Evolutionary conservation across 1,284 basidiomycete species (phyloP).

Genomic region (Puccinia novopanici): DNA sequence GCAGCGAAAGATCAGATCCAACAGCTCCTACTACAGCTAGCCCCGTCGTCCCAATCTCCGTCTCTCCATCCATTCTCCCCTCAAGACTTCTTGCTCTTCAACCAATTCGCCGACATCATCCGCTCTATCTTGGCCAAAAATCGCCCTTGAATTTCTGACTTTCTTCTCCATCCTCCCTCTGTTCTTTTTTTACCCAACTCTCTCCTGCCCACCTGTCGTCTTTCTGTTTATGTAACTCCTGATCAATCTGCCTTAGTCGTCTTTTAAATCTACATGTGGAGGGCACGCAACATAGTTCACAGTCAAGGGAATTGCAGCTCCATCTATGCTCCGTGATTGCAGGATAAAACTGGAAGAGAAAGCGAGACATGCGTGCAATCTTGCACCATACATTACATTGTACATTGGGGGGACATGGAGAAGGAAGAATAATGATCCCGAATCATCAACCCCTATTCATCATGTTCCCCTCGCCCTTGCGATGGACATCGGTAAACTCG

Average conservation of each 20-base stretch:
- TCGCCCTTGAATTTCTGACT: not conserved
- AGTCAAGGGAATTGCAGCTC: no score
- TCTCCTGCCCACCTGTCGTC: not conserved
- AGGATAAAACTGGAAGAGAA: not conserved
- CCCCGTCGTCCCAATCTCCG: not conserved
- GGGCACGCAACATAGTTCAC: no score
- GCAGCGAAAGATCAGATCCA: not conserved
- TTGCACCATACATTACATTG: not conserved
- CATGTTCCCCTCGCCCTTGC: conserved; percentile 51
- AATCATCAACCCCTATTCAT: conserved; percentile 42
- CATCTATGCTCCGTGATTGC: not conserved
- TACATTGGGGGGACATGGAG: not conserved
- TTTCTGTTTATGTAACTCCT: not conserved
- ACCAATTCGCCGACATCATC: not conserved
- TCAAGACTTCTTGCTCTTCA: conserved; percentile 1
- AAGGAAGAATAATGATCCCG: not conserved
- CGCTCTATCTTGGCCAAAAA: not conserved
- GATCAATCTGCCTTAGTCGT: not conserved
- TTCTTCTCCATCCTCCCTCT: not conserved
- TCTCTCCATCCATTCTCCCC: not conserved
- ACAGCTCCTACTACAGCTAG: not conserved
- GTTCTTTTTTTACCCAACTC: not conserved
- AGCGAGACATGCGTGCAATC: not conserved
- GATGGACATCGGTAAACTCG: conserved; percentile 48
- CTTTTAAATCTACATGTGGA: not conserved